phyloP scores from a whole-genome alignment of 2,329 filamentous ascomycete genomes.

The Clarireedia paspali region DNA sequence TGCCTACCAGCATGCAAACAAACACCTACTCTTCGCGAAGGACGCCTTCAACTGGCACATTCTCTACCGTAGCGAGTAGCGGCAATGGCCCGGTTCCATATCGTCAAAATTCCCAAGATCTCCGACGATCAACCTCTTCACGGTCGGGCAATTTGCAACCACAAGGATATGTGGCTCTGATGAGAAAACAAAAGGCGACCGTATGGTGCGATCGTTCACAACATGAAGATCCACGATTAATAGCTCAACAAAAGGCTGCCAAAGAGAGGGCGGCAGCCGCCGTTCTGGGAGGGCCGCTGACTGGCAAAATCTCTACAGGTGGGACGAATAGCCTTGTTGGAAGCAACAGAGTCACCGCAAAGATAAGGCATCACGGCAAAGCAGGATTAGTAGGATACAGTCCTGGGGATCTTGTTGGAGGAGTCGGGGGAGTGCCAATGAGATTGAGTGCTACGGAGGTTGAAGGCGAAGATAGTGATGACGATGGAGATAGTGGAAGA shows the following conservation, averaged over 20 bases:
- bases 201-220: slow-evolving; percentile 97
- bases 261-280: slow-evolving; percentile 82
- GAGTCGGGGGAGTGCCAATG: slow-evolving; percentile 75
- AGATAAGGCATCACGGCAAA: slow-evolving; percentile 83
- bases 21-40: slow-evolving; percentile 36
- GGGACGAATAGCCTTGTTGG: slow-evolving; percentile 31
- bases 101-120: slow-evolving; percentile 51
- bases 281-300: slow-evolving; percentile 53
- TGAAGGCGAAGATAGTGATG: slow-evolving; percentile 77
- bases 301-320: slow-evolving; percentile 32
- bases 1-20: slow-evolving; percentile 26
- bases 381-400: slow-evolving; percentile 70
- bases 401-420: slow-evolving; percentile 60
- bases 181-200: slow-evolving; percentile 93
- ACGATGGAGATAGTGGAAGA: slow-evolving; percentile 49
- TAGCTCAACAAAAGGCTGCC: slow-evolving; percentile 77
- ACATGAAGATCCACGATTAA: slow-evolving; percentile 77
- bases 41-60: slow-evolving; percentile 62
- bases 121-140: slow-evolving; percentile 73
- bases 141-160: slow-evolving; percentile 52
- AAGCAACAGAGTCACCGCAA: slow-evolving; percentile 59
- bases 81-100: slow-evolving; percentile 39
- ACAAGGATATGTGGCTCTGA: slow-evolving; percentile 86
- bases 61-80: slow-evolving; percentile 57
- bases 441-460: slow-evolving; percentile 93